phyloP scores from a whole-genome alignment of 2,329 filamentous ascomycete species.

The Pyricularia pennisetigena region DNA sequence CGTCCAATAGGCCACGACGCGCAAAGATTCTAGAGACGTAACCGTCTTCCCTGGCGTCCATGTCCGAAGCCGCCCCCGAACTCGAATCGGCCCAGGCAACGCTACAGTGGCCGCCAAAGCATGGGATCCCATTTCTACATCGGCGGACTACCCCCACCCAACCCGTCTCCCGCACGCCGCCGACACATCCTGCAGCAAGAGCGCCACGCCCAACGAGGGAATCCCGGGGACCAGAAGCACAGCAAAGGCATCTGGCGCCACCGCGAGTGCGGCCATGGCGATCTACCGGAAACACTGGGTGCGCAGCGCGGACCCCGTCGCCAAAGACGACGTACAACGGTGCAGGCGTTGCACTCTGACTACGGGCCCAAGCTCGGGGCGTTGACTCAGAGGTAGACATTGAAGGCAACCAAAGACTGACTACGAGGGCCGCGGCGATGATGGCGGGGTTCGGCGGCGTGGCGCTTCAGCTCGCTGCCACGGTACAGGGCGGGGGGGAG shows the following conservation, averaged over 20 bases:
- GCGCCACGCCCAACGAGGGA: background rate
- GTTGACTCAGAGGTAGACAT: constrained; percentile 10
- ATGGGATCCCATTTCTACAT: background rate
- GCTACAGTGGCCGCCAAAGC: background rate
- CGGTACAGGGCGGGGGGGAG: constrained; percentile 7
- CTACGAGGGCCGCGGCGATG: constrained; percentile 4
- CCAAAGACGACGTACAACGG: constrained; percentile 12
- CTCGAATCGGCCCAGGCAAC: background rate
- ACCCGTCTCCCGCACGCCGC: background rate
- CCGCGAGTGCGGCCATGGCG: constrained; percentile 1
- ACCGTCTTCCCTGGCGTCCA: background rate
- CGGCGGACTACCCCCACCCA: background rate
- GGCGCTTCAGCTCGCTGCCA: constrained; percentile 1
- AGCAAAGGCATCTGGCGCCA: background rate
- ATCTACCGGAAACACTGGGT: constrained; percentile 3
- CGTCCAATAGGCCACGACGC: background rate
- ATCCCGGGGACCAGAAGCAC: background rate
- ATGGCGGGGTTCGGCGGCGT: constrained; percentile 4
- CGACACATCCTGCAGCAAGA: background rate
- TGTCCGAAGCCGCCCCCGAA: background rate
- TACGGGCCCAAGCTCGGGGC: constrained; percentile 11
- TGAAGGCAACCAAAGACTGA: constrained; percentile 11
- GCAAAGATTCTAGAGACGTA: background rate
- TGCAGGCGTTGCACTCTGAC: constrained; percentile 10
- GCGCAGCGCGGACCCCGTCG: constrained; percentile 6